A percentile compares a stretch with the other conserved stretches of the same genome.
phyloP scores from a whole-genome alignment of 1,284 basidiomycete genomes.

The Tetrapyrgos nigripes region DNA sequence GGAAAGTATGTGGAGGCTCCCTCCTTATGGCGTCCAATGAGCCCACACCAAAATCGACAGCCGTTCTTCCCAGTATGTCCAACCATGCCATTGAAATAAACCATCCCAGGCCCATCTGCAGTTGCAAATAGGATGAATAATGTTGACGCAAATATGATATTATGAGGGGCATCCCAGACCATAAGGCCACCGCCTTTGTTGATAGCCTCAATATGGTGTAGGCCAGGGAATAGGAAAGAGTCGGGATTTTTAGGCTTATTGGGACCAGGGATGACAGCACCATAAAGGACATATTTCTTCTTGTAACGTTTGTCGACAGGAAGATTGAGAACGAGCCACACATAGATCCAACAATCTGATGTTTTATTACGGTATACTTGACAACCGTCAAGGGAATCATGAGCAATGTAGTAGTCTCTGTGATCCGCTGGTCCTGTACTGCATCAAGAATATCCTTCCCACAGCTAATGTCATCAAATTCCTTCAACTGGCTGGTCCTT shows the following conservation, averaged over 20 bases:
- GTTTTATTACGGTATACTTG: conserved; percentile 26
- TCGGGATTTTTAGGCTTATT: conserved; percentile 36
- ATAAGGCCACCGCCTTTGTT: conserved; percentile 24
- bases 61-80: conserved; percentile 38
- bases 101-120: conserved; percentile 41
- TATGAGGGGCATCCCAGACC: conserved; percentile 12
- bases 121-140: conserved; percentile 7
- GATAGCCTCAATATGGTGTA: conserved; percentile 33
- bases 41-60: conserved; percentile 35
- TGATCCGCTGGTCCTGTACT: conserved; percentile 12
- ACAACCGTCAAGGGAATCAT: conserved; percentile 28
- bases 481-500: background rate
- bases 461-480: conserved; percentile 18
- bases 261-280: conserved; percentile 34
- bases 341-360: conserved; percentile 28
- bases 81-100: conserved; percentile 33
- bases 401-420: conserved; percentile 14
- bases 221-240: conserved; percentile 28
- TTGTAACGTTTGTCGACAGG: conserved; percentile 28
- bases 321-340: conserved; percentile 27
- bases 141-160: background rate
- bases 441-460: conserved; percentile 21
- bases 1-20: conserved; percentile 13
- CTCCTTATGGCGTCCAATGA: conserved; percentile 15
- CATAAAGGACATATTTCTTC: conserved; percentile 30